Base-by-base conservation (phyloP, 768 basidiomycete species). In the Roridomyces roridus region DNA sequence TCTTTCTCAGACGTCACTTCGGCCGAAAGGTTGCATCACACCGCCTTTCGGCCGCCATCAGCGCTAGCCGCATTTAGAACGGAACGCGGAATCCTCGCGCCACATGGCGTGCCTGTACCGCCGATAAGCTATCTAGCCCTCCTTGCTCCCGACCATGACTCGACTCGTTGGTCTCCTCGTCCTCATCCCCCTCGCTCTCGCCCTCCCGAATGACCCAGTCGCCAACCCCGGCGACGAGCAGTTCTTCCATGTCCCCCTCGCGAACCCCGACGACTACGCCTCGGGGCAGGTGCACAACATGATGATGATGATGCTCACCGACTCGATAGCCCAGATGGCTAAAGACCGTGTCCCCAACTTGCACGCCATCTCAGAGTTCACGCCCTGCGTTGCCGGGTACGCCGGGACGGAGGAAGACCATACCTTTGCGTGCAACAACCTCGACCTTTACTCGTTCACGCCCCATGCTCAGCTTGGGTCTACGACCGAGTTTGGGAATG, bases 371-470 rank as follows among this genome's bases (percentile, higher is more conserved):
- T 46, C 43, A 4, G 39, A 51, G 44, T 55, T 37, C 48, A 58
- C 61, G 20, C 61, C 61, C 11, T 62, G 61, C 21, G 53, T 58
- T 10, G 45, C 20, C 17, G 61, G 61, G 6, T 62, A 62, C 41
- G 61, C 61, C 23, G 61, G 61, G 28, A 58, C 44, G 1, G 52
- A 47, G 40, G 61, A 58, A 40, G 40, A 34, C 52, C 58, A 52
- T 35, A 62, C 48, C 3, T 62, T 26, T 40, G 10, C 52, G 24
- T 62, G 60, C 52, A 62, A 55, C 42, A 62, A 58, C 41, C 52
- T 62, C 44, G 61, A 62, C 18, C 25, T 62, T 29, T 55, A 62
- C 45, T 62, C 61, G 15, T 62, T 58, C 53, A 58, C 52, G 7
- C 57, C 61, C 20, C 61, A 62, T 46, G 56, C 48, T 23, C 52